phyloP scores from a whole-genome alignment of 1,284 basidiomycete genomes.

The Ustilago esculenta region DNA sequence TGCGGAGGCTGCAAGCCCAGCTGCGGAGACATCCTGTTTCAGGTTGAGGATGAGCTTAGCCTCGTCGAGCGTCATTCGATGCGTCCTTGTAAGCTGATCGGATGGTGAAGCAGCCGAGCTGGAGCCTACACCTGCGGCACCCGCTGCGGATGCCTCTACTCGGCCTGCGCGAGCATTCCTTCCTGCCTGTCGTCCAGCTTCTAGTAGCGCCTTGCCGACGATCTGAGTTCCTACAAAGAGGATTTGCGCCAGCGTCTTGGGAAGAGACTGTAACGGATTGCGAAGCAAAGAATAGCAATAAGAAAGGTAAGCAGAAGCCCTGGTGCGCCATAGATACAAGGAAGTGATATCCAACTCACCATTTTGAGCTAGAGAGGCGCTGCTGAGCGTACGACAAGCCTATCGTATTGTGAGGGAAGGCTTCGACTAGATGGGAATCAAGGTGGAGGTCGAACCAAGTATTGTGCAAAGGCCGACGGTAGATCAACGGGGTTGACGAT shows the following conservation, averaged over 20 bases:
- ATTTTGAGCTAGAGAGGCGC: background rate
- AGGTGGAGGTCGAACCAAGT: constrained; percentile 21
- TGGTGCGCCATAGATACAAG: too few species aligned
- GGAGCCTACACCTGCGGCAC: constrained; percentile 72
- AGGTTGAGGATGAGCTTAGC: constrained; percentile 92
- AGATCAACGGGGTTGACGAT: too few species aligned
- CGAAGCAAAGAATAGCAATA: background rate
- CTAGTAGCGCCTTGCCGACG: constrained; percentile 88
- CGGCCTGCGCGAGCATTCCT: constrained; percentile 85
- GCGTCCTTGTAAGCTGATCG: constrained; percentile 72
- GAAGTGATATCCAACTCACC: constrained; percentile 2
- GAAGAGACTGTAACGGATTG: constrained; percentile 56
- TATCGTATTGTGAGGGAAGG: too few species aligned
- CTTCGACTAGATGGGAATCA: background rate
- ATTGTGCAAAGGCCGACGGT: background rate
- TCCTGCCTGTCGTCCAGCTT: constrained; percentile 89
- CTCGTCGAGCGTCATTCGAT: constrained; percentile 95
- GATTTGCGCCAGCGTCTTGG: constrained; percentile 80
- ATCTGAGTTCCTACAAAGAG: constrained; percentile 82
- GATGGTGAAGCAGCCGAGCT: constrained; percentile 60
- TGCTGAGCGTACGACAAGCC: background rate
- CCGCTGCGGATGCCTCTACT: constrained; percentile 76
- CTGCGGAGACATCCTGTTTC: constrained; percentile 72
- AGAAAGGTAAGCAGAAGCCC: constrained; percentile 9
- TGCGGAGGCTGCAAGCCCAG: constrained; percentile 19